These are phyloP conservation scores for Tolypocladium paradoxum DNA, from an alignment of 2,329 filamentous ascomycete genomes.

Conservation along the genomic window DNA sequence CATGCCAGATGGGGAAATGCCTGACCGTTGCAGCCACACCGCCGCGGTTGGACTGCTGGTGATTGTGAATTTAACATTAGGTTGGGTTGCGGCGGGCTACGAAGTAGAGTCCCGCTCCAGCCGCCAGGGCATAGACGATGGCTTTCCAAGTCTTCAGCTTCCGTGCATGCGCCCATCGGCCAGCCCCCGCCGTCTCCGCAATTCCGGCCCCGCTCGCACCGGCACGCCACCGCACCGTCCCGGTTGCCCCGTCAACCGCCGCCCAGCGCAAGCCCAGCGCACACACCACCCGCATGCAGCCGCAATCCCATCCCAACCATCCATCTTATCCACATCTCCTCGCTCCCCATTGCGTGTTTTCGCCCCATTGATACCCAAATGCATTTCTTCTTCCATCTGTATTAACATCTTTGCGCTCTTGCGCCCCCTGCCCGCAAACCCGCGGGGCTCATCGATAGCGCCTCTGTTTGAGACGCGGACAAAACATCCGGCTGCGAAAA, in stretches of 20 bases:
- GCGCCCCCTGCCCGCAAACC: too few relatives aligned
- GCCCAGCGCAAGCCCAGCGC: neutral
- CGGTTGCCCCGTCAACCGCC: neutral
- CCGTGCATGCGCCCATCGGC: neutral
- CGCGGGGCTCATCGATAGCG: too few relatives aligned
- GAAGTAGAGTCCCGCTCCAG: too few relatives aligned
- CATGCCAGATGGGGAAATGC: neutral
- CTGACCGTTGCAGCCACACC: neutral
- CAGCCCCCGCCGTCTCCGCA: neutral
- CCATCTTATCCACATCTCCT: neutral
- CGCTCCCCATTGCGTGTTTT: neutral
- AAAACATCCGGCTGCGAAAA: conserved; percentile 23
- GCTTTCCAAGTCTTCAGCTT: too few relatives aligned
- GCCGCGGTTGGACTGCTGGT: neutral
- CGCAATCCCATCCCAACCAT: neutral
- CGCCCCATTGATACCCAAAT: conserved; percentile 6
- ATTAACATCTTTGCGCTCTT: conserved; percentile 12
- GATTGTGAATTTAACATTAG: neutral
- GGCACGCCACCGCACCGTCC: neutral
- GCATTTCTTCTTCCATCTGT: conserved; percentile 18
- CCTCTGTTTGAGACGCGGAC: neutral
- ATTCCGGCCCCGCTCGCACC: neutral
- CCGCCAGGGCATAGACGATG: too few relatives aligned
- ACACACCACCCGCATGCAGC: neutral
- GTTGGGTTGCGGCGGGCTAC: too few relatives aligned